These are phyloP conservation scores for Cercospora brassicicola DNA, from an alignment of 2,329 filamentous ascomycete genomes.

Conservation along the genomic window DNA sequence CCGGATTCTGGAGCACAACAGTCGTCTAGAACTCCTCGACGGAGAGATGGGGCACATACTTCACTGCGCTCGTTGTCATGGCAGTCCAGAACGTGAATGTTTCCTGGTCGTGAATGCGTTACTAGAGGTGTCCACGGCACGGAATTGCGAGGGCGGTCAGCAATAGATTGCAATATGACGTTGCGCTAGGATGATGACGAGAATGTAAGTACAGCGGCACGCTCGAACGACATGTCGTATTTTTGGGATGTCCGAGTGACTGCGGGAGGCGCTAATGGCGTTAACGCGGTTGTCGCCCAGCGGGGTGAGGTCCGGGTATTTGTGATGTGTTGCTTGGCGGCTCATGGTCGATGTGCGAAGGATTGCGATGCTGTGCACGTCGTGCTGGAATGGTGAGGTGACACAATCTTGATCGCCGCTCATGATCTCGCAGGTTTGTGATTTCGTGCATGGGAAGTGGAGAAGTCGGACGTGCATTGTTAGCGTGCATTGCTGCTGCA, in stretches of 20 bases:
- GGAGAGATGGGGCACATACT: background rate
- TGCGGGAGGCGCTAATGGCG: background rate
- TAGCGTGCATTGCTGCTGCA: background rate
- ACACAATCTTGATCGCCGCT: background rate
- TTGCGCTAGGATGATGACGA: background rate
- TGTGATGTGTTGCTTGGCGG: background rate
- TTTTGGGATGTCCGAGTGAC: background rate
- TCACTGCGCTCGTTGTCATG: background rate
- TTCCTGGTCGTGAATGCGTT: background rate
- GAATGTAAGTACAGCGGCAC: background rate
- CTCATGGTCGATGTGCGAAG: background rate
- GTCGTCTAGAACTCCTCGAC: background rate
- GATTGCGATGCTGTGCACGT: background rate
- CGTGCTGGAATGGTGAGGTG: background rate
- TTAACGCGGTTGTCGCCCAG: background rate
- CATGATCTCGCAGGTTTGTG: background rate
- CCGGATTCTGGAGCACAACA: background rate
- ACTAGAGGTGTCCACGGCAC: background rate
- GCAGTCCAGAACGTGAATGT: background rate
- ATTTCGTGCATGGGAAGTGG: background rate
- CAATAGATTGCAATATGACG: background rate
- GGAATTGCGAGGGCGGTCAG: background rate
- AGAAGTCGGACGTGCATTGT: background rate
- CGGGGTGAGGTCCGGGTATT: background rate
- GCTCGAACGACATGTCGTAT: background rate